These are phyloP conservation scores for Coemansia reversa DNA, from an alignment of 192 early-diverging fungal genomes.

Conservation along the genomic window DNA sequence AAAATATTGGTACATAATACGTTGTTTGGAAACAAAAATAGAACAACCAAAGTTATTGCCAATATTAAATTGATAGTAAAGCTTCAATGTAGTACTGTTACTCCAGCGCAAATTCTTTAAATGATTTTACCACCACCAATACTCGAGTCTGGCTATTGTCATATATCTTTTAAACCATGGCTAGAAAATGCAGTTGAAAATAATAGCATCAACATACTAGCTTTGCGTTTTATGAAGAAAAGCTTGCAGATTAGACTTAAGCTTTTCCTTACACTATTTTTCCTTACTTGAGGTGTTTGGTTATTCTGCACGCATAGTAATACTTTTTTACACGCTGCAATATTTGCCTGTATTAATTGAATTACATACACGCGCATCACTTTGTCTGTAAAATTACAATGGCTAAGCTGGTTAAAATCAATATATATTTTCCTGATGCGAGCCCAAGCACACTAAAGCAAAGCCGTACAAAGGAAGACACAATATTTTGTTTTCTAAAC, in stretches of 20 bases:
- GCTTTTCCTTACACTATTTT: no score
- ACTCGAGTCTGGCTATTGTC: background rate
- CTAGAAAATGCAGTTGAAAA: background rate
- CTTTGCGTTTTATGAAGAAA: no score
- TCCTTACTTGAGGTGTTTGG: no score
- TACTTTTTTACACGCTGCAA: no score
- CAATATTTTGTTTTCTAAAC: background rate
- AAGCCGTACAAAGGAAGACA: background rate
- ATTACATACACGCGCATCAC: no score
- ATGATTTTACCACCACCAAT: background rate
- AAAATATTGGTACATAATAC: background rate
- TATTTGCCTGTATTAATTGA: no score
- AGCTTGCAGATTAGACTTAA: no score
- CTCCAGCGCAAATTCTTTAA: background rate
- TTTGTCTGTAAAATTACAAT: no score
- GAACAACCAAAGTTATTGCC: background rate
- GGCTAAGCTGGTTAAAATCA: no score
- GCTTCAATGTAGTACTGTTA: background rate
- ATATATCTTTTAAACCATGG: background rate
- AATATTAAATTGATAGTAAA: background rate
- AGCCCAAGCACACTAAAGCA: background rate
- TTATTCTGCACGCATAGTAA: no score
- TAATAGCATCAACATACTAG: background rate
- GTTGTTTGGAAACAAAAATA: background rate
- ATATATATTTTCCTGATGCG: no score